Evolutionary conservation across 345 rosid species (phyloP).

Genomic region (Camelina neglecta): DNA sequence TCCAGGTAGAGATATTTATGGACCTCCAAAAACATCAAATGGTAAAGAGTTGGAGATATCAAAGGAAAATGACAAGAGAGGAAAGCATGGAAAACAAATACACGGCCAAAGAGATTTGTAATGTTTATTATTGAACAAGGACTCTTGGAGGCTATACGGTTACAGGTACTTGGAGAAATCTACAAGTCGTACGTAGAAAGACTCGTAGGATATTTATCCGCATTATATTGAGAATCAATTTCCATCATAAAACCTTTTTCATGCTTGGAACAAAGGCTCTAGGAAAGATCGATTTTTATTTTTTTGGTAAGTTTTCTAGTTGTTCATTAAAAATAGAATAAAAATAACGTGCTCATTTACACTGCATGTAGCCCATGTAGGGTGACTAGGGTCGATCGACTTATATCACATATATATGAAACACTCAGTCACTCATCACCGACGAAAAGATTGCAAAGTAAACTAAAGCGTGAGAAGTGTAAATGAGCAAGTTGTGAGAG

Average conservation of each 20-base stretch:
- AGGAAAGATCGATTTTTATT: background rate
- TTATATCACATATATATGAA: background rate
- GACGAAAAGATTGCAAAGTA: background rate
- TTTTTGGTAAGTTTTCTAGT: background rate
- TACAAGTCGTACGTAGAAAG: background rate
- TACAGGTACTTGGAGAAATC: conserved; percentile 14
- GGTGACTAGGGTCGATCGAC: background rate
- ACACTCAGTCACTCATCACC: conserved; percentile 5
- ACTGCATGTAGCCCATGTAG: background rate
- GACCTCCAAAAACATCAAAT: conserved; percentile 23
- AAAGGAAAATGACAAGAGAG: conserved; percentile 22
- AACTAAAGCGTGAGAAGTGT: background rate
- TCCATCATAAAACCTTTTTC: background rate
- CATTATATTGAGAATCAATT: background rate
- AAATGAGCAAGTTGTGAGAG: conserved; percentile 11
- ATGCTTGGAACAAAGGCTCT: background rate
- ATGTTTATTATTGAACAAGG: background rate
- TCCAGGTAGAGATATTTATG: conserved; percentile 10
- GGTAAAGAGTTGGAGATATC: conserved; percentile 33
- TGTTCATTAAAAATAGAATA: background rate
- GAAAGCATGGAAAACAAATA: conserved; percentile 11
- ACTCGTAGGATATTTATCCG: background rate
- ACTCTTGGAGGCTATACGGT: conserved; percentile 1
- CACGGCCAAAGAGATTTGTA: conserved; percentile 13
- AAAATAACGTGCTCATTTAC: background rate